These are phyloP conservation scores for Opeltia flavorubescens DNA, from an alignment of 495 filamentous ascomycete species.

Conservation along the genomic window DNA sequence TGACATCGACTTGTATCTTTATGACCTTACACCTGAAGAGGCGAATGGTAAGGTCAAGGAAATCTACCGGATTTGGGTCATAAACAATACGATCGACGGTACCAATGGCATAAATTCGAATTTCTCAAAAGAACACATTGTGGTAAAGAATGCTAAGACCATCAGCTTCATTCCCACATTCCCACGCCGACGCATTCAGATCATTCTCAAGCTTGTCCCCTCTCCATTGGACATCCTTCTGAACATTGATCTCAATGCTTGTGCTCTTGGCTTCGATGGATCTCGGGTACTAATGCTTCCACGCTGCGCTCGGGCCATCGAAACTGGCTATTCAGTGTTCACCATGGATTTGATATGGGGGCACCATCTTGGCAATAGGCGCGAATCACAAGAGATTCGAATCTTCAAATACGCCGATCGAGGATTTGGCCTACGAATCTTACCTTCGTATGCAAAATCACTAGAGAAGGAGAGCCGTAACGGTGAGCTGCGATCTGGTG, in stretches of 20 bases:
- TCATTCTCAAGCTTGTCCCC: constrained; percentile 20
- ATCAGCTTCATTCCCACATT: constrained; percentile 19
- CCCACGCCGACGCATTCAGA: constrained; percentile 21
- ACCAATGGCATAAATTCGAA: too few relatives aligned
- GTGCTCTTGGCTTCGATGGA: constrained; percentile 24
- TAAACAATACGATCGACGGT: too few relatives aligned
- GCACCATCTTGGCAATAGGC: constrained; percentile 21
- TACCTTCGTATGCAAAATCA: constrained; percentile 18
- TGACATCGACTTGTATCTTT: constrained; percentile 23
- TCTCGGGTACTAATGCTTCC: constrained; percentile 23
- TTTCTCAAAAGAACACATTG: too few relatives aligned
- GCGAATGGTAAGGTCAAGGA: constrained; percentile 22
- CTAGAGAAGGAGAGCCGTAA: constrained; percentile 10
- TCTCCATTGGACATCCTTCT: constrained; percentile 20
- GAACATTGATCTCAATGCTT: constrained; percentile 25
- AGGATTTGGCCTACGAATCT: constrained; percentile 22
- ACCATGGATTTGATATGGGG: constrained; percentile 25
- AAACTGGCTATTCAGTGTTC: constrained; percentile 25
- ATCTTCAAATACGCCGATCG: constrained; percentile 23
- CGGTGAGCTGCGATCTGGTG: background rate
- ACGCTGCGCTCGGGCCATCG: constrained; percentile 22
- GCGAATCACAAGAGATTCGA: constrained; percentile 18
- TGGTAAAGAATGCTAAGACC: constrained; percentile 20
- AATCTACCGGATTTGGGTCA: constrained; percentile 19
- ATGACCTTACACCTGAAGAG: constrained; percentile 17